Evolutionary conservation across 768 basidiomycete genomes (phyloP).

Genomic region (Cyclocybe cylindracea): DNA sequence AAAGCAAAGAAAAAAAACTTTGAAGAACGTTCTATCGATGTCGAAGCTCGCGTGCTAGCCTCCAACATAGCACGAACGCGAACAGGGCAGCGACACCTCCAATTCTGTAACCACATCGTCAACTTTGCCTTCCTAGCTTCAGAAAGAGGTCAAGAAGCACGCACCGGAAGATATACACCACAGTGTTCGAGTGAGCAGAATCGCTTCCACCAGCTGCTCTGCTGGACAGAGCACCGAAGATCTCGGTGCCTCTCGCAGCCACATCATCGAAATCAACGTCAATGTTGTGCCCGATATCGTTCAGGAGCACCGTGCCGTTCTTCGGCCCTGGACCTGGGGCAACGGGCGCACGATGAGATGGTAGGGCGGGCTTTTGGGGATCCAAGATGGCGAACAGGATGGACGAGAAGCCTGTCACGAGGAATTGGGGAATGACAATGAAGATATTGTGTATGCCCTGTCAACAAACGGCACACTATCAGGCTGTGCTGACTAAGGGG

Average conservation of each 20-base stretch:
- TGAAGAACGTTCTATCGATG: conserved; percentile 16
- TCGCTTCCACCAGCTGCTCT: conserved; percentile 19
- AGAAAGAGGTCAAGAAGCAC: conserved; percentile 22
- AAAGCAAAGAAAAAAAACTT: too few species aligned
- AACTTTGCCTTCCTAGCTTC: not conserved
- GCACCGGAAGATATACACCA: conserved; percentile 80
- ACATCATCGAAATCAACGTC: conserved; percentile 1
- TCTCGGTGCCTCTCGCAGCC: conserved; percentile 7
- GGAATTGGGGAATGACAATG: conserved; percentile 91
- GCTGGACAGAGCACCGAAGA: conserved; percentile 3
- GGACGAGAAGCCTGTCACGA: conserved; percentile 84
- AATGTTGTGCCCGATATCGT: not conserved
- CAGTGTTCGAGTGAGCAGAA: conserved; percentile 56
- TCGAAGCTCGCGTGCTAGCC: conserved; percentile 25
- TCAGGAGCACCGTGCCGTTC: conserved; percentile 16
- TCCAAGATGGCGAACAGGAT: conserved; percentile 88
- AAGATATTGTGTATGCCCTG: conserved; percentile 96
- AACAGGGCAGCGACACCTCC: conserved; percentile 28
- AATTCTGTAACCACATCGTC: conserved; percentile 9
- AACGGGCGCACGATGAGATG: conserved; percentile 30
- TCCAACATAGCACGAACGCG: conserved; percentile 30
- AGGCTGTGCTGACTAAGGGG: not conserved
- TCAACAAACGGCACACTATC: not conserved
- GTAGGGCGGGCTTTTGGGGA: conserved; percentile 48
- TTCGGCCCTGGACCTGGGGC: conserved; percentile 21